Evolutionary conservation across 768 basidiomycete genomes (phyloP).

Genomic region (Termitomyces sp.): DNA sequence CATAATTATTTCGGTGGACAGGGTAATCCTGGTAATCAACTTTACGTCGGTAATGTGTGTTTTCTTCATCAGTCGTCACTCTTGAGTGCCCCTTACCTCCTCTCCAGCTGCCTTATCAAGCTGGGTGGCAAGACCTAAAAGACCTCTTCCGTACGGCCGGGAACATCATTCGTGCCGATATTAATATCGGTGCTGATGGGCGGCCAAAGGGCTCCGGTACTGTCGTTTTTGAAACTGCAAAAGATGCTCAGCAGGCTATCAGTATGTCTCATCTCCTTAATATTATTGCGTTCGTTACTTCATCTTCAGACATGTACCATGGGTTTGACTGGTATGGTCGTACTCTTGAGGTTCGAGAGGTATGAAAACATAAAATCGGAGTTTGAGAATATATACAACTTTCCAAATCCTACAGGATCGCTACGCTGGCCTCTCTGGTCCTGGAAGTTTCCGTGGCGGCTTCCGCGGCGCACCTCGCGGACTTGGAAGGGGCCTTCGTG

Average conservation of each 20-base stretch:
- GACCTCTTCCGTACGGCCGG: constrained; percentile 95
- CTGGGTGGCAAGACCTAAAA: constrained; percentile 99
- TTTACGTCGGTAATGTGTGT: constrained; percentile 85
- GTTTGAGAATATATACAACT: background rate
- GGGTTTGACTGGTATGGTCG: constrained; percentile 98
- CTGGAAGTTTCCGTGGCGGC: constrained; percentile 54
- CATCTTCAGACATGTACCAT: constrained; percentile 79
- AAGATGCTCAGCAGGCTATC: constrained; percentile 90
- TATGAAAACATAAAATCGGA: constrained; percentile 24
- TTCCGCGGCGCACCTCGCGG: constrained; percentile 32
- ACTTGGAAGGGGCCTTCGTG: constrained; percentile 31
- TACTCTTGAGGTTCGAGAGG: constrained; percentile 93
- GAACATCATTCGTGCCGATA: constrained; percentile 92
- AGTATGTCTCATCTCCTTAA: constrained; percentile 44
- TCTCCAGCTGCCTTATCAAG: constrained; percentile 83
- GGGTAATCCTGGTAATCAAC: constrained; percentile 79
- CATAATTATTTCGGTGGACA: constrained; percentile 66
- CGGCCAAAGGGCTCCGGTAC: constrained; percentile 97
- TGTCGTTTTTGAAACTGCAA: constrained; percentile 87
- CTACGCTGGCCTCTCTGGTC: constrained; percentile 78
- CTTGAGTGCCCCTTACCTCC: background rate
- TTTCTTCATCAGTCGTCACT: background rate
- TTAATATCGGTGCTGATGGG: constrained; percentile 90
- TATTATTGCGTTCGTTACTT: constrained; percentile 2
- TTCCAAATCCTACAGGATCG: constrained; percentile 56